Evolutionary conservation across 2,329 filamentous ascomycete genomes (phyloP).

Genomic region (Cladosporium colombiae): DNA sequence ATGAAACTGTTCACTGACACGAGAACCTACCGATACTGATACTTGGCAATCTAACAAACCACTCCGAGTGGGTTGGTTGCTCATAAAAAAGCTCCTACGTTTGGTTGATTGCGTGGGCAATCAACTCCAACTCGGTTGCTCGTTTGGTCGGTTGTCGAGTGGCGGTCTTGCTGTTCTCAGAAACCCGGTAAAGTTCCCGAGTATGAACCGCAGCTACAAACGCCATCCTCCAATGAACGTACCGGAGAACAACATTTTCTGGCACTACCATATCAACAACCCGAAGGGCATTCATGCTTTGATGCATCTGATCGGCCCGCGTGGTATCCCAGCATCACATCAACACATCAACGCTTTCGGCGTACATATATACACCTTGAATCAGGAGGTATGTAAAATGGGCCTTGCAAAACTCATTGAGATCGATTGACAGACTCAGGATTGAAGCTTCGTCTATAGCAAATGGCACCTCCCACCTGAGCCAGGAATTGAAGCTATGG

Average conservation of each 20-base stretch:
- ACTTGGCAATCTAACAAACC: too few species aligned
- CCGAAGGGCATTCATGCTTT: constrained; percentile 38
- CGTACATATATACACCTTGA: constrained; percentile 48
- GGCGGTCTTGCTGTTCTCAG: too few species aligned
- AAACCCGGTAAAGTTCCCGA: constrained; percentile 47
- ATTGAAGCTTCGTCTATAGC: constrained; percentile 53
- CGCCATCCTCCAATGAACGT: constrained; percentile 29
- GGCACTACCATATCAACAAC: constrained; percentile 45
- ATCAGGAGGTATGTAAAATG: constrained; percentile 2
- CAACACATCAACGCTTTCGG: constrained; percentile 51
- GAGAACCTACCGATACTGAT: too few species aligned
- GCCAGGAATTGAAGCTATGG: constrained; percentile 49
- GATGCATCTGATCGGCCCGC: constrained; percentile 53
- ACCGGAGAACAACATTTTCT: constrained; percentile 38
- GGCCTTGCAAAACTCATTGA: not conserved
- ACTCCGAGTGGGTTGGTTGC: too few species aligned
- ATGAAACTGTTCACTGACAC: too few species aligned
- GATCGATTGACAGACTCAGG: constrained; percentile 22
- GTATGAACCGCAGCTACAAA: constrained; percentile 40
- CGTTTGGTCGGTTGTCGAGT: too few species aligned
- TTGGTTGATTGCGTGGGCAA: too few species aligned
- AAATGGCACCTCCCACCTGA: constrained; percentile 55
- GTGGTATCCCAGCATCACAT: constrained; percentile 25
- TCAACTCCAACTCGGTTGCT: too few species aligned
- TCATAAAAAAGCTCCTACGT: too few species aligned